Conservation (phyloP, 1,284 basidiomycete species). For the Malassezia psittaci region DNA sequence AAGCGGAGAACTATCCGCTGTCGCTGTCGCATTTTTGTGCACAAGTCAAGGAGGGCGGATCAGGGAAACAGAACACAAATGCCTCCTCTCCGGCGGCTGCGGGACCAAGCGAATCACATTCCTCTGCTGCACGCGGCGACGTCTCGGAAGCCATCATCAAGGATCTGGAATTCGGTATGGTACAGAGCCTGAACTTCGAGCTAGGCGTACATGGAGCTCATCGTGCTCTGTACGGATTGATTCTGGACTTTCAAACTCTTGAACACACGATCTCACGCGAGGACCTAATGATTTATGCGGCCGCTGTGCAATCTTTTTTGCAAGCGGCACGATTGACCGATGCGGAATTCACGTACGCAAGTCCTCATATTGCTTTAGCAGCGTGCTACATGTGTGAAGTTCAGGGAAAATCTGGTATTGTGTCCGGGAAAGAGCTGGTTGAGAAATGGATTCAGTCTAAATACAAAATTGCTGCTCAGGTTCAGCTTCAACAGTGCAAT, state of each 20-base stretch:
- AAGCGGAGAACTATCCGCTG: conserved; percentile 88
- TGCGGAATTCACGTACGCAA: conserved; percentile 79
- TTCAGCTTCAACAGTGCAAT: not conserved
- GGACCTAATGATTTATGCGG: conserved; percentile 20
- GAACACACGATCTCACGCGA: conserved; percentile 13
- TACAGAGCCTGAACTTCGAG: conserved; percentile 83
- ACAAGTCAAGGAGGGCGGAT: conserved; percentile 9
- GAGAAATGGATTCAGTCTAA: conserved; percentile 54
- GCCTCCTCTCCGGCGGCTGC: conserved; percentile 31
- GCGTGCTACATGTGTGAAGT: conserved; percentile 45
- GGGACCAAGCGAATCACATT: conserved; percentile 51
- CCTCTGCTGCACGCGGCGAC: conserved; percentile 56
- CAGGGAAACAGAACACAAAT: not conserved
- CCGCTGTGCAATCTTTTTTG: conserved; percentile 18
- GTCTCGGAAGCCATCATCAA: conserved; percentile 65
- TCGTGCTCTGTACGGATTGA: conserved; percentile 75
- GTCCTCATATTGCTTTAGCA: conserved; percentile 86
- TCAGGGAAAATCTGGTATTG: not conserved
- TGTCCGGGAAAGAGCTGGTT: conserved; percentile 52
- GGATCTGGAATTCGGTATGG: conserved; percentile 85
- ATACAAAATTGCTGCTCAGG: not conserved
- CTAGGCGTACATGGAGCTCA: conserved; percentile 86
- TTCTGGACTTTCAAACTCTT: conserved; percentile 75
- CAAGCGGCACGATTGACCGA: conserved; percentile 68
- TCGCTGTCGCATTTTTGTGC: conserved; percentile 64